These are phyloP conservation scores for Monilinia laxa DNA, from an alignment of 2,329 filamentous ascomycete genomes.

Conservation along the genomic window DNA sequence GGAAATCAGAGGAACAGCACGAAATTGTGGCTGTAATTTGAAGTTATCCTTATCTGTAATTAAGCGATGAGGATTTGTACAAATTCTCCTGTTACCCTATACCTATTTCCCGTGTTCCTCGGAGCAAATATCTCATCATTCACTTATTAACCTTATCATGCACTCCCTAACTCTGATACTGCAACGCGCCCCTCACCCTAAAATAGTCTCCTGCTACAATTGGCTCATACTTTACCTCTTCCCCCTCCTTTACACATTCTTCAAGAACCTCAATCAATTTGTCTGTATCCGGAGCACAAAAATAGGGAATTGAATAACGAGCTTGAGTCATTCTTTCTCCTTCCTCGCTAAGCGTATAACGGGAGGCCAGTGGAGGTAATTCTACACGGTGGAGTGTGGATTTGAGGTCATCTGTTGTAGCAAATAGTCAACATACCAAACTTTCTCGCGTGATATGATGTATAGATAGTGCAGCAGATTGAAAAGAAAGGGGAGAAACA, in stretches of 20 bases:
- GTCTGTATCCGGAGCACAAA: conserved; percentile 52
- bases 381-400: conserved; percentile 56
- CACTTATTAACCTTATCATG: no score
- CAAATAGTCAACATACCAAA: neutral
- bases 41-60: no score
- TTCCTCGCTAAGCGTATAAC: conserved; percentile 40
- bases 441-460: neutral
- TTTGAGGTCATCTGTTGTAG: conserved; percentile 46
- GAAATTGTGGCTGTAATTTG: no score
- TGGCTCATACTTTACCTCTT: conserved; percentile 52
- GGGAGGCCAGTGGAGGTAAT: conserved; percentile 45
- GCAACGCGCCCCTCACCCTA: conserved; percentile 33
- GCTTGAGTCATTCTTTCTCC: conserved; percentile 48
- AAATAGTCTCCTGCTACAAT: conserved; percentile 34
- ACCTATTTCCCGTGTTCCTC: no score
- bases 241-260: conserved; percentile 45
- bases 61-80: no score
- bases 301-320: conserved; percentile 61
- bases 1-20: no score
- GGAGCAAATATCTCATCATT: neutral
- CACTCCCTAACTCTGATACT: conserved; percentile 26
- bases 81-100: no score
- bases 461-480: neutral
- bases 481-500: conserved; percentile 20
- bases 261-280: conserved; percentile 53